phyloP scores from a whole-genome alignment of 163 green algal genomes.

The Scenedesmus sp. region DNA sequence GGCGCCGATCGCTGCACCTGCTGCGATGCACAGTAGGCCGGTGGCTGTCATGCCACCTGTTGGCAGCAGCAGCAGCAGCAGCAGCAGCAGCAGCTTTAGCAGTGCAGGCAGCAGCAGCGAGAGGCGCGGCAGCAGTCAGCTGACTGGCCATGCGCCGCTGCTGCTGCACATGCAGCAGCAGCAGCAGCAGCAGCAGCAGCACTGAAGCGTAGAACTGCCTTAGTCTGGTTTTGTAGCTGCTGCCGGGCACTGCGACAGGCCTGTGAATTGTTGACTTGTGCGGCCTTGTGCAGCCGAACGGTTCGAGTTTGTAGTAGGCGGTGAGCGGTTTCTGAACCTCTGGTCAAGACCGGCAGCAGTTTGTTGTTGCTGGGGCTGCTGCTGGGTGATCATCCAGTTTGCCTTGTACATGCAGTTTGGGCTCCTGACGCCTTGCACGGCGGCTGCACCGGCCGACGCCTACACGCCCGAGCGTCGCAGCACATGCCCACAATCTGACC shows the following conservation, averaged over 20 bases:
- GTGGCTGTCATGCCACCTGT: background rate
- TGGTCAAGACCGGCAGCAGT: background rate
- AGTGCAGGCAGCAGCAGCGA: background rate
- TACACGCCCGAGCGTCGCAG: too few species aligned
- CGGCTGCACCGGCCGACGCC: too few species aligned
- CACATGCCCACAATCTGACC: too few species aligned
- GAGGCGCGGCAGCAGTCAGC: background rate
- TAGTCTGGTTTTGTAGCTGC: background rate
- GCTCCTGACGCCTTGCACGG: background rate
- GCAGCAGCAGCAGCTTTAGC: slow-evolving; percentile 12
- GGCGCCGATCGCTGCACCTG: background rate
- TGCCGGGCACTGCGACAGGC: background rate
- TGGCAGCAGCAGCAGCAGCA: slow-evolving; percentile 36
- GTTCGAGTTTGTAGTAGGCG: background rate
- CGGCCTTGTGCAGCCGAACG: background rate
- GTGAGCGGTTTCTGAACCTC: background rate
- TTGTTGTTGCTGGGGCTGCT: slow-evolving; percentile 4
- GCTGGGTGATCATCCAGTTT: background rate
- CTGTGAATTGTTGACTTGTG: background rate
- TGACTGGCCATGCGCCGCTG: background rate
- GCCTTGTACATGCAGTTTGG: background rate
- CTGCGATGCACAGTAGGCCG: background rate
- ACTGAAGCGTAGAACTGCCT: background rate
- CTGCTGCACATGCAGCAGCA: slow-evolving; percentile 11
- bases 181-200: background rate